Base-by-base conservation (phyloP, 2,329 filamentous ascomycete species). In the Pezicula carpinea region DNA sequence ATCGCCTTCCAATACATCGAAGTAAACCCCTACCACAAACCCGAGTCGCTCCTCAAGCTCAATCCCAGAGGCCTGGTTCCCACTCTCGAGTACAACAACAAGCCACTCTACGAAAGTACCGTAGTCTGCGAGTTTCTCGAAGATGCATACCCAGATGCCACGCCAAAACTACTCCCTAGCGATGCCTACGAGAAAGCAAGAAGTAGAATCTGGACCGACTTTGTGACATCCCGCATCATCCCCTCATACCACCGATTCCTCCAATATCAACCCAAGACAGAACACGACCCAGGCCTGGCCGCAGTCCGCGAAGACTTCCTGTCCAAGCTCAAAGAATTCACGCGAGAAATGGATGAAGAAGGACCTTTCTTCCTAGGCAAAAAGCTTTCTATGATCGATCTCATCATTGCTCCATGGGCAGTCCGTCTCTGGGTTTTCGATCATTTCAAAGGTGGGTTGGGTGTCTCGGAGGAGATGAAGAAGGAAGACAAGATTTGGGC, bases 61-160 rank as follows among this genome's bases (percentile, higher is more conserved):
- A 92, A 92, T 60, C 87, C 87, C 0, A 78, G 85, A 11, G 87
- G 87, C 1, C 72, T 91, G 1, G 83, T 91, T 1, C 88, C 87
- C 0, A 89, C 86, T 0, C 71, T 91, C 1, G 74, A 67, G 1
- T 73, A 80, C 11, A 54, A 63, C 32, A 63, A 63, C 47, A 82
- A 80, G 60, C 79, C 84, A 0, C 70, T 91, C 6, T 89, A 86
- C 56, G 86, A 92, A 64, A 87, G 82, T 58, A 79, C 72, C 6
- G 77, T 91, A 39, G 74, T 92, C 32, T 83, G 81, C 65, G 85
- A 90, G 62, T 92, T 87, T 54, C 71, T 92, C 1, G 82, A 92
- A 53, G 86, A 91, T 52, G 80, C 79, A 0, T 89, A 80, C 51
- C 69, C 74, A 0, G 70, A 71, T 4, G 64, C 70, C 46, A 45